Base-by-base conservation (phyloP, 495 filamentous ascomycete species). In the Thermothielavioides terrestris region DNA sequence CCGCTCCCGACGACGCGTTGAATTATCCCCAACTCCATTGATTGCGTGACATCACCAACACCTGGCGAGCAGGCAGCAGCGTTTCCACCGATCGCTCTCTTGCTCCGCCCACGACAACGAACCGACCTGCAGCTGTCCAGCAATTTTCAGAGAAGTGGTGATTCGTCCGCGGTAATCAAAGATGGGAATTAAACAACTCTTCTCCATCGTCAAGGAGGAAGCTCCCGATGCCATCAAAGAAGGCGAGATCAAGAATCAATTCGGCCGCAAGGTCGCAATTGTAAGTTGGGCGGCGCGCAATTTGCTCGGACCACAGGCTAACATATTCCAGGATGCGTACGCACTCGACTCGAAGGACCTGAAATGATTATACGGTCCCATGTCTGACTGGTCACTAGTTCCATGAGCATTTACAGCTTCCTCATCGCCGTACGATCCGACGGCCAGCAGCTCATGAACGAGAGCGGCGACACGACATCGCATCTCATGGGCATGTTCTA, bases 401-500 rank as follows among this genome's bases (percentile, higher is more conserved):
- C 92, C 31, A 98, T 97, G 92, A 92, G 86, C 65, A 94, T 98
- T 63, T 98, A 98, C 77, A 90, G 85, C 71, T 98, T 98, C 75
- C 80, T 98, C 37, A 88, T 98, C 59, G 94, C 94, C 14, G 92
- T 98, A 32, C 89, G 92, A 42, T 95, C 89, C 50, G 89, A 94
- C 57, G 92, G 92, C 52, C 86, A 98, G 67, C 89, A 95, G 68
- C 80, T 98, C 50, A 97, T 82, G 78, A 89, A 80, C 61, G 92
- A 98, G 55, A 81, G 78, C 34, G 92, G 92, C 56, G 89, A 96
- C 55, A 98, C 92, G 1, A 98, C 92, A 0, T 97, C 92, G 7
- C 92, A 98, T 66, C 72, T 98, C 17, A 95, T 97, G 91, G 92
- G 92, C 56, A 89, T 98, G 84, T 98, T 98, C 71, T 98, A 98